Evolutionary conservation across 805 yeast species (phyloP).

Genomic region (Pichia kluyveri): DNA sequence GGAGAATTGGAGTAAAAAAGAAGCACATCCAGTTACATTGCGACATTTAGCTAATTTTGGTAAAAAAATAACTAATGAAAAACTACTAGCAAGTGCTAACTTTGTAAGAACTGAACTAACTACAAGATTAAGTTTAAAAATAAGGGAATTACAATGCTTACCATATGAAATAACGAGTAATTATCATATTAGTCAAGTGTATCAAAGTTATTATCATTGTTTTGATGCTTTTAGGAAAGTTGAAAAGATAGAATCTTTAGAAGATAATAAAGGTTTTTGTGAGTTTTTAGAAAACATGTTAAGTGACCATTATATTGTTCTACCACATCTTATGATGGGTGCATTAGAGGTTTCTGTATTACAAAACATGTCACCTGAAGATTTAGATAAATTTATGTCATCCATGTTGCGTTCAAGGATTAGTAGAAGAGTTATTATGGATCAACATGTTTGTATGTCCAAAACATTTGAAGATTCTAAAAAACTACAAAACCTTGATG

Average conservation of each 20-base stretch:
- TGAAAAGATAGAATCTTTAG: conserved; percentile 55
- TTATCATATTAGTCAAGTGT: conserved; percentile 77
- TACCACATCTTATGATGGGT: conserved; percentile 91
- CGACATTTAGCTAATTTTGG: conserved; percentile 88
- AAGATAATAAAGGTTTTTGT: conserved; percentile 72
- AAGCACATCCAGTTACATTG: conserved; percentile 87
- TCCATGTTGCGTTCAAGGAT: conserved; percentile 77
- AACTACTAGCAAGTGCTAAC: conserved; percentile 75
- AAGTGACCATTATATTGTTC: conserved; percentile 70
- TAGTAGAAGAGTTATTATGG: conserved; percentile 81
- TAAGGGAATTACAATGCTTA: conserved; percentile 64
- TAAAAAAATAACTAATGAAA: conserved; percentile 62
- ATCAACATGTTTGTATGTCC: conserved; percentile 80
- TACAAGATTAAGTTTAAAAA: conserved; percentile 70
- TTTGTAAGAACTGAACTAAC: conserved; percentile 84
- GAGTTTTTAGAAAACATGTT: conserved; percentile 51
- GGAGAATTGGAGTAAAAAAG: conserved; percentile 48
- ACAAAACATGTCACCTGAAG: conserved; percentile 44
- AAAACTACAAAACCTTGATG: conserved; percentile 28
- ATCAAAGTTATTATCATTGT: conserved; percentile 77
- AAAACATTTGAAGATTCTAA: conserved; percentile 39
- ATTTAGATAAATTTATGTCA: conserved; percentile 68
- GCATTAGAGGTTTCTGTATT: conserved; percentile 71
- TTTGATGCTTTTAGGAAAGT: conserved; percentile 78
- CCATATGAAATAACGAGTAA: conserved; percentile 83